Conservation (phyloP, 345 rosid species). For the Excoecaria agallocha region DNA sequence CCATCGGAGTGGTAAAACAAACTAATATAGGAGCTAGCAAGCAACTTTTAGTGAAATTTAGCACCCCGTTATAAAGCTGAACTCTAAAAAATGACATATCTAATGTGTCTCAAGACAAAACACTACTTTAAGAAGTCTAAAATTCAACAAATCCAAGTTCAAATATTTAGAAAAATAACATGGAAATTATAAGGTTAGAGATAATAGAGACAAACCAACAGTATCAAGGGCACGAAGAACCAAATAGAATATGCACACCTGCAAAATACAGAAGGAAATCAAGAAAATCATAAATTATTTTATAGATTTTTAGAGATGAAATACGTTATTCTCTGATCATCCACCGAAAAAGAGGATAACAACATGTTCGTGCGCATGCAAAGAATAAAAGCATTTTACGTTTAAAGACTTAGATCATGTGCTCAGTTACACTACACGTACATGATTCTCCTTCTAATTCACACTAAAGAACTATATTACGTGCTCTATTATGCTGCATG, state of each 20-base stretch:
- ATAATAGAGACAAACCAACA: constrained; percentile 60
- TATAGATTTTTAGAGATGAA: background rate
- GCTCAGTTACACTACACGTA: background rate
- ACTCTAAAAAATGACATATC: background rate
- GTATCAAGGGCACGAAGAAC: constrained; percentile 98
- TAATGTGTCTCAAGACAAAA: background rate
- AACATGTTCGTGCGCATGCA: background rate
- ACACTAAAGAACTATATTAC: background rate
- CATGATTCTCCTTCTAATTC: background rate
- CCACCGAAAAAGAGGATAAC: background rate
- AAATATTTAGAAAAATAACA: background rate
- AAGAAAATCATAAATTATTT: background rate
- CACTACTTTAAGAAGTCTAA: background rate
- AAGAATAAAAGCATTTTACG: background rate
- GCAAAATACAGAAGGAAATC: constrained; percentile 20
- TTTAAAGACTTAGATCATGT: background rate
- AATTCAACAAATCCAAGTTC: background rate
- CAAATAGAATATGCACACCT: constrained; percentile 91
- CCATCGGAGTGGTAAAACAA: background rate
- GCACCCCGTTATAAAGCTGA: background rate
- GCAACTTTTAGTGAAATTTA: background rate
- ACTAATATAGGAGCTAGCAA: background rate
- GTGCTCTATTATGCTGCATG: too few species aligned
- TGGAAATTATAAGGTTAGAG: background rate
- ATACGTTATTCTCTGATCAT: background rate